phyloP scores from a whole-genome alignment of 2,329 filamentous ascomycete genomes.

The Colletotrichum liaoningense region DNA sequence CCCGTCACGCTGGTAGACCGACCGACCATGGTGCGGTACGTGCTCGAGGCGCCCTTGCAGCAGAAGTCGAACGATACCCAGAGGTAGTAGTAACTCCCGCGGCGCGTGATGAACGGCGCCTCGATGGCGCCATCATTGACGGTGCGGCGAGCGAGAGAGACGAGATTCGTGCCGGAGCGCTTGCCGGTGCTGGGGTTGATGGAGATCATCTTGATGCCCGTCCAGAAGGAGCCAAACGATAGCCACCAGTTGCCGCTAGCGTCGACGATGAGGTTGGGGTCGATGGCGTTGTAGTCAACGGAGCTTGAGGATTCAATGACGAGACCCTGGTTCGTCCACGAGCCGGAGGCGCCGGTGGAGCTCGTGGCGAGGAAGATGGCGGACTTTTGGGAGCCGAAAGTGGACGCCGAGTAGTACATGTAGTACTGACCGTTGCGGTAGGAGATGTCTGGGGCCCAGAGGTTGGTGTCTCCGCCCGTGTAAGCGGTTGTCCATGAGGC shows the following conservation, averaged over 20 bases:
- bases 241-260: slow-evolving; percentile 44
- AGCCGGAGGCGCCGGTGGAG: slow-evolving; percentile 42
- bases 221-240: slow-evolving; percentile 47
- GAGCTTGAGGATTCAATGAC: slow-evolving; percentile 41
- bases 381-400: slow-evolving; percentile 42
- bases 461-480: slow-evolving; percentile 43
- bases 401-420: slow-evolving; percentile 47
- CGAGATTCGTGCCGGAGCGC: slow-evolving; percentile 37
- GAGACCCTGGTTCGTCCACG: slow-evolving; percentile 44
- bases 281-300: slow-evolving; percentile 45
- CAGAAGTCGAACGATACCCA: slow-evolving; percentile 47
- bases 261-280: slow-evolving; percentile 44
- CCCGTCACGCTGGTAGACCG: slow-evolving; percentile 44
- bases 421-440: slow-evolving; percentile 46
- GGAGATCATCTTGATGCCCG: slow-evolving; percentile 44
- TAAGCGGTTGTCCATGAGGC: slow-evolving; percentile 46
- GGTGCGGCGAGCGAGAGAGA: slow-evolving; percentile 42
- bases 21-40: slow-evolving; percentile 47
- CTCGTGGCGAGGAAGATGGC: slow-evolving; percentile 47
- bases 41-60: slow-evolving; percentile 44
- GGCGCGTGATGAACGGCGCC: slow-evolving; percentile 44
- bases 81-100: slow-evolving; percentile 46
- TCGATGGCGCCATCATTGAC: slow-evolving; percentile 41
- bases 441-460: slow-evolving; percentile 66
- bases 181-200: slow-evolving; percentile 42